phyloP scores from a whole-genome alignment of 441 rosid genomes.

The Erodium chrysanthum region DNA sequence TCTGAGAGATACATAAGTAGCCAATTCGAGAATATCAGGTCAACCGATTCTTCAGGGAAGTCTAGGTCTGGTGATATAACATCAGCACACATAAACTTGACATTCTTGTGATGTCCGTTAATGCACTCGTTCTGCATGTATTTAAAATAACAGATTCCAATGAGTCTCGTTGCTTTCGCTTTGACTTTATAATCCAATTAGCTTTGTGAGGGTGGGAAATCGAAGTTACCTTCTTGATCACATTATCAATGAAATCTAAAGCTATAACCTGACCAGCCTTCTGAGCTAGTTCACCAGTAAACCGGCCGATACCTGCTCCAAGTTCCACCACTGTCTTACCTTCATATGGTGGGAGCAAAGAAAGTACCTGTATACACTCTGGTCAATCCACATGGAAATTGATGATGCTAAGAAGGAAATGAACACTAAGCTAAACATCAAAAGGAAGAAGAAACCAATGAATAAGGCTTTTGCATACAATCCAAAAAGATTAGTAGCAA shows the following conservation, averaged over 20 bases:
- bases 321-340: slow-evolving; percentile 74
- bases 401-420: not conserved
- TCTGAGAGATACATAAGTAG: slow-evolving; percentile 93
- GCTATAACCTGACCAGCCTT: slow-evolving; percentile 73
- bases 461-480: too few species aligned
- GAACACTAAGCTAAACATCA: not conserved
- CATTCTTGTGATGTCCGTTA: slow-evolving; percentile 76
- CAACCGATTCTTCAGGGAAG: slow-evolving; percentile 54
- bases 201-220: not conserved
- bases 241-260: slow-evolving; percentile 75
- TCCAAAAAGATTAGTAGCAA: too few species aligned
- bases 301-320: slow-evolving; percentile 93
- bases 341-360: slow-evolving; percentile 67
- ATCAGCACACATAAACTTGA: slow-evolving; percentile 80
- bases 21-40: slow-evolving; percentile 90
- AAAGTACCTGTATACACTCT: slow-evolving; percentile 43
- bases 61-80: slow-evolving; percentile 66
- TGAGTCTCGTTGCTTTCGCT: not conserved
- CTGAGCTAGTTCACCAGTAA: slow-evolving; percentile 75
- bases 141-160: slow-evolving; percentile 10
- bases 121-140: slow-evolving; percentile 57
- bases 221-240: slow-evolving; percentile 57
- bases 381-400: slow-evolving; percentile 2
- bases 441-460: too few species aligned
- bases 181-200: not conserved